A percentile compares a stretch with the other conserved stretches of the same genome.
Evolutionary conservation across 2,329 filamentous ascomycete genomes (phyloP).

Genomic region (Neocatenulostroma microsporum): DNA sequence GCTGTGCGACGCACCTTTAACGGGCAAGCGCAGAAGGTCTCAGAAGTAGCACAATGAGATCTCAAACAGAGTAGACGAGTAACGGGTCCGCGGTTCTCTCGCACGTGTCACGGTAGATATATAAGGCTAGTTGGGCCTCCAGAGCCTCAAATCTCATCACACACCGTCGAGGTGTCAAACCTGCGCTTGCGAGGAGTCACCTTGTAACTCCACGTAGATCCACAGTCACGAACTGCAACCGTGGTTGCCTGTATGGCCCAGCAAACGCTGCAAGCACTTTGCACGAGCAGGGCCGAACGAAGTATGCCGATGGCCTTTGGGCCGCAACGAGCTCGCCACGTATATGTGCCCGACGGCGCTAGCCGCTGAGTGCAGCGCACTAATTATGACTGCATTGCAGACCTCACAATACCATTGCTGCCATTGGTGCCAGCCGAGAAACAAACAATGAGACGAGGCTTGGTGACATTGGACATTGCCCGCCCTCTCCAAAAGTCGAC

Average conservation of each 20-base stretch:
- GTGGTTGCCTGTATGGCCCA: too few species aligned
- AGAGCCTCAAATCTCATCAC: background rate
- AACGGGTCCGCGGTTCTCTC: too few species aligned
- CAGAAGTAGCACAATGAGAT: too few species aligned
- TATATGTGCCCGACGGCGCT: slow-evolving; percentile 10
- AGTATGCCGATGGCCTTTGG: slow-evolving; percentile 1
- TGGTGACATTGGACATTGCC: too few species aligned
- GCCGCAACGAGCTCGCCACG: slow-evolving; percentile 7
- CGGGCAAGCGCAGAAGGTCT: too few species aligned
- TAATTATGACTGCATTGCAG: background rate
- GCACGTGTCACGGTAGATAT: background rate
- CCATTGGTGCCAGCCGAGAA: too few species aligned
- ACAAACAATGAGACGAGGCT: too few species aligned
- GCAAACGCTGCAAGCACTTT: too few species aligned
- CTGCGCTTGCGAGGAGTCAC: background rate
- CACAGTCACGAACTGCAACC: too few species aligned
- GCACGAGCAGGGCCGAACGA: too few species aligned
- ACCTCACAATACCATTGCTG: background rate
- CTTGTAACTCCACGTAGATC: background rate
- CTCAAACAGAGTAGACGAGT: too few species aligned
- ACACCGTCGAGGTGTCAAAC: background rate
- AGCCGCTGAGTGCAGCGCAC: slow-evolving; percentile 9
- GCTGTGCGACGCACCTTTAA: slow-evolving; percentile 3
- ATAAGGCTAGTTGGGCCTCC: background rate
- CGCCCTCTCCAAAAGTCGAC: too few species aligned